Conservation (phyloP, 2,329 filamentous ascomycete genomes). For the Lachnellula subtilissima region DNA sequence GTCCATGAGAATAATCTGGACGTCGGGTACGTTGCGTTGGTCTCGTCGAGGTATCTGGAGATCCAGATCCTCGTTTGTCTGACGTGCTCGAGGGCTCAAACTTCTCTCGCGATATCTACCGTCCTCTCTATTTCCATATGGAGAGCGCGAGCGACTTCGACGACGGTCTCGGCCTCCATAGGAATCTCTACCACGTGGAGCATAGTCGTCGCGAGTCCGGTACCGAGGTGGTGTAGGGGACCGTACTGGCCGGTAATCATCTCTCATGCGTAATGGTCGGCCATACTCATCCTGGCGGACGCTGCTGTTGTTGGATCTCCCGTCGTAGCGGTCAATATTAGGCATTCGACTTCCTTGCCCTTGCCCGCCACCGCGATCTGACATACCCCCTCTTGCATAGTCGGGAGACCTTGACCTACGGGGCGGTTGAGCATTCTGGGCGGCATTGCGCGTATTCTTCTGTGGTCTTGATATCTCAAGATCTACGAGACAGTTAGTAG, state of each 20-base stretch:
- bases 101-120: conserved; percentile 63
- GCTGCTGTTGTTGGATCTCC: conserved; percentile 11
- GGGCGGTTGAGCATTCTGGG: conserved; percentile 7
- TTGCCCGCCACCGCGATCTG: conserved; percentile 39
- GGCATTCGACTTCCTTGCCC: conserved; percentile 14
- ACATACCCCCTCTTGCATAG: conserved; percentile 37
- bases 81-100: conserved; percentile 57
- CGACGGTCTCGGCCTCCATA: conserved; percentile 37
- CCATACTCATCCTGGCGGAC: conserved; percentile 31
- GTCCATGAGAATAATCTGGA: conserved; percentile 79
- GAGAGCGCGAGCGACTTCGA: conserved; percentile 66
- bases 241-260: conserved; percentile 61
- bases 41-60: conserved; percentile 70
- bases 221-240: conserved; percentile 54
- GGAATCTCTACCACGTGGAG: conserved; percentile 28
- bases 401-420: conserved; percentile 62
- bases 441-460: conserved; percentile 63
- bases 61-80: conserved; percentile 53
- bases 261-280: conserved; percentile 48
- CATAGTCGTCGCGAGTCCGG: conserved; percentile 61
- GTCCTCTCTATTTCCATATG: conserved; percentile 42
- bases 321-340: conserved; percentile 40
- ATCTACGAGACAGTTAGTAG: conserved; percentile 49
- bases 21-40: conserved; percentile 75
- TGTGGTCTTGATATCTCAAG: conserved; percentile 87